phyloP scores from a whole-genome alignment of 23 red algal genomes.

The Gracilaria vermiculophylla region DNA sequence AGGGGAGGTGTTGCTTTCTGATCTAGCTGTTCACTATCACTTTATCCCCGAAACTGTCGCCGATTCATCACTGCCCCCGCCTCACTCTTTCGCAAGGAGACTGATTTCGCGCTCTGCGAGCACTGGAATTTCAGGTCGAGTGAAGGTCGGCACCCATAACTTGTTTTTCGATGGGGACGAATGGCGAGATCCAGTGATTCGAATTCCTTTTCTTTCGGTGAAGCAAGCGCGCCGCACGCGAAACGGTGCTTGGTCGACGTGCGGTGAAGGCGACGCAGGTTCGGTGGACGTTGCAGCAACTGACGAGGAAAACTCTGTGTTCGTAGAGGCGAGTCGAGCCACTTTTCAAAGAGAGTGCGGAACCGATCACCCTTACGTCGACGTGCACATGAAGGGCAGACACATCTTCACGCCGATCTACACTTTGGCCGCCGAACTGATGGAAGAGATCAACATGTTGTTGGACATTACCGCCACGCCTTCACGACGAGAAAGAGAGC shows the following conservation, averaged over 20 bases:
- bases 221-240: constrained; percentile 9
- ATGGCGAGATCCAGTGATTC: constrained; percentile 64
- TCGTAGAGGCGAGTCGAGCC: constrained; percentile 17
- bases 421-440: constrained; percentile 20
- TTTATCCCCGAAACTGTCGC: constrained; percentile 13
- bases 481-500: constrained; percentile 33
- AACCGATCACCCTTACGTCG: constrained; percentile 60
- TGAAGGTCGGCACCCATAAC: constrained; percentile 57
- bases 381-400: constrained; percentile 17
- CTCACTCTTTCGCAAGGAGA: constrained; percentile 7
- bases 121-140: constrained; percentile 23
- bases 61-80: not conserved
- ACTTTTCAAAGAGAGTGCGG: constrained; percentile 52
- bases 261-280: not conserved
- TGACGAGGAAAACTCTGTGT: constrained; percentile 34
- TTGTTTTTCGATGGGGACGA: constrained; percentile 71
- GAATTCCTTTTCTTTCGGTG: constrained; percentile 42
- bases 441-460: constrained; percentile 41
- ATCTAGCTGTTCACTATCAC: constrained; percentile 62
- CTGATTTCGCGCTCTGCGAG: constrained; percentile 9
- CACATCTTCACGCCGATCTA: constrained; percentile 60
- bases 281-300: not conserved
- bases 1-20: constrained; percentile 51
- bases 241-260: not conserved
- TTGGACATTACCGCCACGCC: constrained; percentile 4